Conservation (phyloP, 2,329 filamentous ascomycete species). For the Stemphylium lycopersici region DNA sequence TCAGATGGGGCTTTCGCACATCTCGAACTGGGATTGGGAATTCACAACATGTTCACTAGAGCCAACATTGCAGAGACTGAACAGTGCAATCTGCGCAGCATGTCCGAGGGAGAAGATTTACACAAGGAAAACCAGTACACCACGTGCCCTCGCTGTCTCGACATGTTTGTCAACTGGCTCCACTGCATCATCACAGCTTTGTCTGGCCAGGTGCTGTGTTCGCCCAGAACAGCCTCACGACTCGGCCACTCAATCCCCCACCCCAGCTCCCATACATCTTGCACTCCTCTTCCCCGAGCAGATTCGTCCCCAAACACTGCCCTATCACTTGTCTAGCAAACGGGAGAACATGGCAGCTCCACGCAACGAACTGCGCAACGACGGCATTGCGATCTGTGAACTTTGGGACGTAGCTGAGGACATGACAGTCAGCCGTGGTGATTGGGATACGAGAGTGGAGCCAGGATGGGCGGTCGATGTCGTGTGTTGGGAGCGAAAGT, state of each 20-base stretch:
- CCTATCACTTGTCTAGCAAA: slow-evolving; percentile 1
- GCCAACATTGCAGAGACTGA: too few species aligned
- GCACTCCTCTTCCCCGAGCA: slow-evolving; percentile 7
- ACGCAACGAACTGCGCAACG: slow-evolving; percentile 91
- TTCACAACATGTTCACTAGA: too few species aligned
- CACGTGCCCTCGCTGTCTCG: too few species aligned
- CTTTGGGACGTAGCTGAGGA: slow-evolving; percentile 70
- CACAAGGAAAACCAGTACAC: too few species aligned
- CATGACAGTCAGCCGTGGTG: slow-evolving; percentile 89
- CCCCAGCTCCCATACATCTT: background rate
- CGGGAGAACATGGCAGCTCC: slow-evolving; percentile 59
- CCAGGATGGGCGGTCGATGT: slow-evolving; percentile 18
- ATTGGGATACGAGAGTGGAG: slow-evolving; percentile 26
- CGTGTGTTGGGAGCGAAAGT: background rate
- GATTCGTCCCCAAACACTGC: slow-evolving; percentile 12
- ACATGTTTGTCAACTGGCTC: too few species aligned
- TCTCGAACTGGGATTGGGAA: too few species aligned
- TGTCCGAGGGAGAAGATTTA: too few species aligned
- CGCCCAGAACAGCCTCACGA: too few species aligned
- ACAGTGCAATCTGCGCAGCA: too few species aligned
- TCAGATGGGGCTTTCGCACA: too few species aligned
- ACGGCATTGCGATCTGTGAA: slow-evolving; percentile 85
- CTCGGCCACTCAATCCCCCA: too few species aligned
- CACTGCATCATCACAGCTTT: too few species aligned
- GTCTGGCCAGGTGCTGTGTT: accelerated